phyloP scores from a whole-genome alignment of 495 filamentous ascomycete genomes.

The Lindgomyces ingoldianus region DNA sequence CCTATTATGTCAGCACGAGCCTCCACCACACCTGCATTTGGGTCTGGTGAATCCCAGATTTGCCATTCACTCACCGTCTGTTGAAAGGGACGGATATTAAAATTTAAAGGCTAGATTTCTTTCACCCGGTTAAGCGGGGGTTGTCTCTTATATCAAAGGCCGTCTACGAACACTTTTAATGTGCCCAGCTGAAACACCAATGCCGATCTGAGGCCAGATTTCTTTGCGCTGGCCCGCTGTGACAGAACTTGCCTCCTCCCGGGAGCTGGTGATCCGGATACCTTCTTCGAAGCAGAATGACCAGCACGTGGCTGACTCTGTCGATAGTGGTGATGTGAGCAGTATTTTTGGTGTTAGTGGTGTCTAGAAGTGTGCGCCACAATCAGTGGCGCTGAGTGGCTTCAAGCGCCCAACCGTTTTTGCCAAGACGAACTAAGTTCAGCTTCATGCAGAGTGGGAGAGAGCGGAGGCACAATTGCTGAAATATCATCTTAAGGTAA shows the following conservation, averaged over 20 bases:
- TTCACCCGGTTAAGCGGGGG: neutral
- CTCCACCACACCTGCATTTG: too few relatives aligned
- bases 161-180: too few relatives aligned
- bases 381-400: too few relatives aligned
- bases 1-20: too few relatives aligned
- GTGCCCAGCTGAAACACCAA: too few relatives aligned
- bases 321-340: slow-evolving; percentile 2
- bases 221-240: slow-evolving; percentile 1
- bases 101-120: neutral
- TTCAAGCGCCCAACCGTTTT: too few relatives aligned
- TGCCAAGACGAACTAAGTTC: too few relatives aligned
- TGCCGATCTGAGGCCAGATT: slow-evolving; percentile 6
- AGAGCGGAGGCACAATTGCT: too few relatives aligned
- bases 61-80: slow-evolving; percentile 1
- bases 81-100: slow-evolving; percentile 4
- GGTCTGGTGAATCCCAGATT: too few relatives aligned
- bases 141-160: neutral
- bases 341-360: slow-evolving; percentile 10
- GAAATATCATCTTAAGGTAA: too few relatives aligned
- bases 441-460: too few relatives aligned
- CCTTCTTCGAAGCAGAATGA: neutral
- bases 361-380: too few relatives aligned
- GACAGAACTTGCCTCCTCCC: slow-evolving; percentile 2
- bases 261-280: neutral
- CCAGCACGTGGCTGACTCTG: neutral